Percentiles rank a stretch among this genome's conserved stretches.
These are phyloP conservation scores for Cladosporium sp. DNA, from an alignment of 2,329 filamentous ascomycete species.

Conservation along the genomic window DNA sequence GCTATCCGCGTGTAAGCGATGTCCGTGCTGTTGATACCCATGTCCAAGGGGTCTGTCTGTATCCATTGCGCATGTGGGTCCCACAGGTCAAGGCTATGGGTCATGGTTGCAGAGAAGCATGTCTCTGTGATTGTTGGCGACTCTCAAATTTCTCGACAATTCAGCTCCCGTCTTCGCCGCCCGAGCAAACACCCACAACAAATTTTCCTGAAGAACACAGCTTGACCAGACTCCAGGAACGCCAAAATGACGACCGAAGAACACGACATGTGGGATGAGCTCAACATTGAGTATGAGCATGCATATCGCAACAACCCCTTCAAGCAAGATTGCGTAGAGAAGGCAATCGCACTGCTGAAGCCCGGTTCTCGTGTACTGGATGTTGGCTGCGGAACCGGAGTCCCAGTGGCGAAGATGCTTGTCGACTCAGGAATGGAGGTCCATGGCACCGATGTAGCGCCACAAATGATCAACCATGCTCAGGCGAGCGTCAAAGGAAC, in stretches of 20 bases:
- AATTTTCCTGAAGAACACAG: no score
- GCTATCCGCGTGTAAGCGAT: background rate
- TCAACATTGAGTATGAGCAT: slow-evolving; percentile 35
- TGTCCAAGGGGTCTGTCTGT: background rate
- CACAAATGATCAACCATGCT: slow-evolving; percentile 35
- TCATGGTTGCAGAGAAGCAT: background rate
- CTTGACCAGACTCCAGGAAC: background rate
- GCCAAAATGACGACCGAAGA: slow-evolving; percentile 5
- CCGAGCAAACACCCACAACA: background rate
- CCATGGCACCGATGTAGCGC: slow-evolving; percentile 33
- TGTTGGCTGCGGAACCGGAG: slow-evolving; percentile 38
- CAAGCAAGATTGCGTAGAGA: slow-evolving; percentile 27
- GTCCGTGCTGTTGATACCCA: background rate
- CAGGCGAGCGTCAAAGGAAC: slow-evolving; percentile 21
- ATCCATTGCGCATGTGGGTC: background rate
- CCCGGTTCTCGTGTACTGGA: slow-evolving; percentile 22
- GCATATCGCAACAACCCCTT: slow-evolving; percentile 33
- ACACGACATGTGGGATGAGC: slow-evolving; percentile 23
- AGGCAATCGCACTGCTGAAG: slow-evolving; percentile 21
- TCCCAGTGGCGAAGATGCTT: slow-evolving; percentile 33
- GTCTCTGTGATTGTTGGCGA: background rate
- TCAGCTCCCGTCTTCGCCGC: no score
- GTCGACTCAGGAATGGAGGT: slow-evolving; percentile 32
- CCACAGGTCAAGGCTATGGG: background rate
- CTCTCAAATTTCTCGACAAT: background rate